Conservation (phyloP, 2,329 filamentous ascomycete genomes). For the Onygenales sp. region DNA sequence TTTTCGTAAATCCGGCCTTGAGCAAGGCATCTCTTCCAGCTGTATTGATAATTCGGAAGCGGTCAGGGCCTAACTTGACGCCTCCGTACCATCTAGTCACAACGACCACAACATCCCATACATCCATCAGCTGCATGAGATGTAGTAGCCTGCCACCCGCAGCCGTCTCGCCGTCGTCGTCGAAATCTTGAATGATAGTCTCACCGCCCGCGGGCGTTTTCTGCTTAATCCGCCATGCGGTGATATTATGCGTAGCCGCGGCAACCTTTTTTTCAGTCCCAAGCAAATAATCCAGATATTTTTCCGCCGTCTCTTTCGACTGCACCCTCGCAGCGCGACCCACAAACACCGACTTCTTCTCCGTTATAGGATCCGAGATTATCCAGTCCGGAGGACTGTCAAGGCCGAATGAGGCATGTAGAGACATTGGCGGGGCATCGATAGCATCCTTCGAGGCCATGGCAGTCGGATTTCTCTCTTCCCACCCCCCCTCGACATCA, state of each 20-base stretch:
- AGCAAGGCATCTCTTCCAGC: slow-evolving; percentile 78
- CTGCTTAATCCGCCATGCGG: slow-evolving; percentile 68
- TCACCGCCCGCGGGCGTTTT: slow-evolving; percentile 36
- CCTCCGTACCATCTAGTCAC: slow-evolving; percentile 95
- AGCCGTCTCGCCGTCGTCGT: slow-evolving; percentile 92
- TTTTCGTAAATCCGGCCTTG: slow-evolving; percentile 59
- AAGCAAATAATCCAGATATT: slow-evolving; percentile 65
- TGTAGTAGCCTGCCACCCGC: slow-evolving; percentile 78
- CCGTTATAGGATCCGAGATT: slow-evolving; percentile 61
- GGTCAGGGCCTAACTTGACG: slow-evolving; percentile 73
- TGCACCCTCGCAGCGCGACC: slow-evolving; percentile 64
- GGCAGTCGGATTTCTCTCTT: slow-evolving; percentile 13
- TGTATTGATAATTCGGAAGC: slow-evolving; percentile 84
- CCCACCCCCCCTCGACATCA: slow-evolving; percentile 2
- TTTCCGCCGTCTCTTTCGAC: slow-evolving; percentile 60
- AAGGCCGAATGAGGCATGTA: slow-evolving; percentile 21
- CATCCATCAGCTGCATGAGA: slow-evolving; percentile 87
- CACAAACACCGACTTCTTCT: slow-evolving; percentile 82
- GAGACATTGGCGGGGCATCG: slow-evolving; percentile 18
- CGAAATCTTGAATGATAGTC: slow-evolving; percentile 71
- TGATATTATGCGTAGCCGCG: slow-evolving; percentile 90
- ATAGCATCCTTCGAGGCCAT: slow-evolving; percentile 6
- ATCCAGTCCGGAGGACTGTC: slow-evolving; percentile 54
- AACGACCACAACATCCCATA: slow-evolving; percentile 87
- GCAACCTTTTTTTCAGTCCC: slow-evolving; percentile 74